phyloP scores from a whole-genome alignment of 2,329 filamentous ascomycete species.

The Ilyonectria destructans region DNA sequence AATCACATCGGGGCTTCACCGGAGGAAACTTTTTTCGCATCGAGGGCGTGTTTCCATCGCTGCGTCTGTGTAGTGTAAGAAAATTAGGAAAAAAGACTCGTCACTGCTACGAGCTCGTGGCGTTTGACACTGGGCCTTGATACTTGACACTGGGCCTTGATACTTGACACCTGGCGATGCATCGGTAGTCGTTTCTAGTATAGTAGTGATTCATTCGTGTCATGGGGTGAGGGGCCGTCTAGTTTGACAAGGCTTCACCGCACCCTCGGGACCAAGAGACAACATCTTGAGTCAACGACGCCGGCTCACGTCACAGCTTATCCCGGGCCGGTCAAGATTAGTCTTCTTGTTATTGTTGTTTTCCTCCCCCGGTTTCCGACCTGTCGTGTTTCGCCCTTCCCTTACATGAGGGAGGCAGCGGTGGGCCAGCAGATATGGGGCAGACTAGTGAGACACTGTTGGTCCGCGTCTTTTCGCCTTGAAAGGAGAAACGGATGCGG shows the following conservation, averaged over 20 bases:
- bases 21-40: conserved; percentile 27
- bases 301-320: conserved; percentile 6
- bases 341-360: conserved; percentile 20
- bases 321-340: conserved; percentile 19
- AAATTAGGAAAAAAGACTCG: conserved; percentile 23
- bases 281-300: conserved; percentile 18
- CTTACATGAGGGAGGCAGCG: conserved; percentile 34
- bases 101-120: conserved; percentile 19
- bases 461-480: conserved; percentile 37
- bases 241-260: conserved; percentile 26
- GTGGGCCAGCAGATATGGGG: conserved; percentile 30
- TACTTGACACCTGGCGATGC: conserved; percentile 30
- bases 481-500: conserved; percentile 38
- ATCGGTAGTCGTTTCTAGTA: conserved; percentile 25
- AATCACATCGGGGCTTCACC: conserved; percentile 35
- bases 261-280: conserved; percentile 6
- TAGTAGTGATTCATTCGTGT: conserved; percentile 25
- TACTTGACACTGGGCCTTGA: conserved; percentile 21
- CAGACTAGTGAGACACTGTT: conserved; percentile 41
- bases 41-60: conserved; percentile 21
- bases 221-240: conserved; percentile 18
- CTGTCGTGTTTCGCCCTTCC: conserved; percentile 14
- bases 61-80: conserved; percentile 39
- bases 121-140: conserved; percentile 11
- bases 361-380: neutral